Base-by-base conservation (phyloP, 2,329 filamentous ascomycete genomes). In the Trichoderma sp. region DNA sequence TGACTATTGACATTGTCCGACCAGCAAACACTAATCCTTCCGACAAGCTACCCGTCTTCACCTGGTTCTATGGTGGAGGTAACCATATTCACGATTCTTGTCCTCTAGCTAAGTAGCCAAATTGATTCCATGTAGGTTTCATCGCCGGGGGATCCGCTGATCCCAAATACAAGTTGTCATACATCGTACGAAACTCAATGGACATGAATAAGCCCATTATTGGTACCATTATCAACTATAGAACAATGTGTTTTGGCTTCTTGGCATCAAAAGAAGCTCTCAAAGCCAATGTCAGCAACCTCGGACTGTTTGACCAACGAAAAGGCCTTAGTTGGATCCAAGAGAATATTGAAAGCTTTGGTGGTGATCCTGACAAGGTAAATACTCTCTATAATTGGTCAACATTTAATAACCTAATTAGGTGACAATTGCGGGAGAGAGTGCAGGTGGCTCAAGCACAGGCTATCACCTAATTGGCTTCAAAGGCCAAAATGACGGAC, bases 201-300 rank as follows among this genome's bases (percentile, higher is more conserved):
- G 39, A 60, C n/a, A 60, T 60, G 59, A 32, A 60, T 16, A 60
- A 60, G 39, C 59, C 59, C n/a, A 60, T 60, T 16, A 49, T 60
- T 18, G 59, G 59, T 2, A 28, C 59, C 1, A 49, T 60, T n/a
- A 60, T 60, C 16, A 60, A 60, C 13, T 60, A 60, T 34, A 18
- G 59, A 24, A 60, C 59, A 10, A 60, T 60, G 59, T 60, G 59
- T 7, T 60, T 60, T 34, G 59, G 59, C 26, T 60, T 60, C 2
- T 24, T 60, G n/a, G 59, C 59, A 21, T 60, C 59, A 16, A 18
- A 60, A 24, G 59, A 60, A 49, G 59, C 49, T 24, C 4, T 60
- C 1, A 28, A 60, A 32, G 59, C 59, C 0, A 60, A 60, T 3
- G 59, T 60, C 49, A 28, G 59, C 18, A 60, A 60, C 49, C 43